Evolutionary conservation across 2,329 filamentous ascomycete genomes (phyloP).

Genomic region (Aspergillus pseudoviridinutans): DNA sequence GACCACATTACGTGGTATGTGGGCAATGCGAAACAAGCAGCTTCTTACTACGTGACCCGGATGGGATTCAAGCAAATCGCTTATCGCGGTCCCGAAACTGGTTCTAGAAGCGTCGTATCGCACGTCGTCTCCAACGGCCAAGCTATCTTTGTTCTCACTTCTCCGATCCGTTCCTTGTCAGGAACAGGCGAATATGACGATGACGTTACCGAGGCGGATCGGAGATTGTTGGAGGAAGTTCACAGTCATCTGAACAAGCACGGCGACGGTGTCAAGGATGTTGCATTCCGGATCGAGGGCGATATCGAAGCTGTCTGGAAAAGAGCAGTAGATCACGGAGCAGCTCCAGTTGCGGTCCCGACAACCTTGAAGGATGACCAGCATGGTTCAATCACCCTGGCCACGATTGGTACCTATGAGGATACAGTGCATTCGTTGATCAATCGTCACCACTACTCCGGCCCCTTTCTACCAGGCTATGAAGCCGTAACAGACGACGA

Average conservation of each 20-base stretch:
- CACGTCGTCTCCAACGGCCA: constrained; percentile 74
- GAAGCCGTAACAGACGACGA: constrained; percentile 47
- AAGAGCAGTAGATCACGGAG: constrained; percentile 65
- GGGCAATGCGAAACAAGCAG: constrained; percentile 88
- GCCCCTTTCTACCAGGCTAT: constrained; percentile 76
- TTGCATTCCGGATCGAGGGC: constrained; percentile 78
- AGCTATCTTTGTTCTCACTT: constrained; percentile 79
- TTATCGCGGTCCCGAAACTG: constrained; percentile 81
- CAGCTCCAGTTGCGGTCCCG: constrained; percentile 61
- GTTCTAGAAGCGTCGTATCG: constrained; percentile 71
- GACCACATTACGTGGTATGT: constrained; percentile 92
- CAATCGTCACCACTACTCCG: constrained; percentile 63
- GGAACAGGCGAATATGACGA: constrained; percentile 54
- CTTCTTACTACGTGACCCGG: constrained; percentile 75
- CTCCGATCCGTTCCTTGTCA: constrained; percentile 61
- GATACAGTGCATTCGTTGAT: constrained; percentile 88
- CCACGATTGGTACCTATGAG: constrained; percentile 78
- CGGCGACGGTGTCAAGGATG: constrained; percentile 87
- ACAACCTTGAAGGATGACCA: constrained; percentile 48
- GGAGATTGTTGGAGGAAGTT: constrained; percentile 62
- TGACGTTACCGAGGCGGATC: constrained; percentile 54
- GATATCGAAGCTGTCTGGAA: constrained; percentile 71
- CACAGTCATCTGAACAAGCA: constrained; percentile 76
- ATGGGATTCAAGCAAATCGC: constrained; percentile 78
- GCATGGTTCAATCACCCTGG: constrained; percentile 58